Base-by-base conservation (phyloP, 352 stramenopile genomes). In the Pythium myriotylum region DNA sequence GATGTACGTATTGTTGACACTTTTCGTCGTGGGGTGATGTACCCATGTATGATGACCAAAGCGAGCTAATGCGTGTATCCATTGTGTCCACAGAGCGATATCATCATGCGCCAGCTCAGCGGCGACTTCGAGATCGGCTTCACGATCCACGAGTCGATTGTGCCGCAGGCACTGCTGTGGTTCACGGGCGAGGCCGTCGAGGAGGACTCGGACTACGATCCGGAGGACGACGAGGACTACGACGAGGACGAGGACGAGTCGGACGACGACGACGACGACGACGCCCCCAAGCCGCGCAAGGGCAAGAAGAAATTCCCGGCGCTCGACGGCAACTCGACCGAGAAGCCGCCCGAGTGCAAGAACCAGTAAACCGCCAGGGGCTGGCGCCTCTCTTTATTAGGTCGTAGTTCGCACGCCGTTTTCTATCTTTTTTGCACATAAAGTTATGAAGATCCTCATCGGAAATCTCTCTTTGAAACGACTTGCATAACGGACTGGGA, bases 311-410 rank as follows among this genome's bases (percentile, higher is more conserved):
- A 91, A 62, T 88, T 88, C 70, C 78, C 85, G 17, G 80, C 76
- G 42, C 74, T 94, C 13, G 80, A 92, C 33, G 71, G 76, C 49
- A 72, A 73, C 49, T 91, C 85, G 52, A 87, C 77, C 22, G 84
- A 94, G 73, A 92, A 94, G 73, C 86, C 86, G 39, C 83, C 83
- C 47, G 86, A 94, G 81, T 94, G 86, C 81, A 94, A 94, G 77
- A 94, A 94, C 75, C 86, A 94, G 74, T 94, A 89, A 91, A 43
- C 5, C 43, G 7, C 17, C 10, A 5, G 29, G 29, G 17, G 13
- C n/a, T 9, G 14, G 1, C 16, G 9, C 16, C n/a, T 33, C 24
- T 14, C 40, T 3, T n/a, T 48, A 12, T 48, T 19, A 22, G 32
- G 16, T 47, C 22, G 24, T 51, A 37, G 19, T 53, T 19, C n/a